Evolutionary conservation across 768 basidiomycete genomes (phyloP).

Genomic region (Tulasnella calospora): DNA sequence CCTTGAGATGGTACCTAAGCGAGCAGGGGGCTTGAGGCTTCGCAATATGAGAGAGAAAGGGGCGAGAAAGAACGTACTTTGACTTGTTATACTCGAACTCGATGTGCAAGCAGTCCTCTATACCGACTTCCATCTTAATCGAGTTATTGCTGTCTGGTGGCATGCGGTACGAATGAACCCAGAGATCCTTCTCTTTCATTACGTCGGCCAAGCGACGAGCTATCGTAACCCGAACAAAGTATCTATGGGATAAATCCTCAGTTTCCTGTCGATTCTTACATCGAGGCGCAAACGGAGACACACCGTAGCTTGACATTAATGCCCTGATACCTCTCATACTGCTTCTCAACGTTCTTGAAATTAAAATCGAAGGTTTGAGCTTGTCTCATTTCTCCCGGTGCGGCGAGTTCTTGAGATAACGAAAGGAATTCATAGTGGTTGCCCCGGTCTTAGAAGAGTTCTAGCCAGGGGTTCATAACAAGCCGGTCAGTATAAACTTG

Average conservation of each 20-base stretch:
- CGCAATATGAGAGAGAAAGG: neutral
- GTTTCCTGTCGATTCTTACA: neutral
- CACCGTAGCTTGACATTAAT: conserved; percentile 97
- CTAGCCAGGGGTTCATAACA: conserved; percentile 36
- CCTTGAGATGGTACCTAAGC: conserved; percentile 90
- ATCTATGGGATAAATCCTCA: conserved; percentile 46
- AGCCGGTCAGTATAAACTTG: neutral
- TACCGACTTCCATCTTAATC: conserved; percentile 99
- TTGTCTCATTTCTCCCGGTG: conserved; percentile 94
- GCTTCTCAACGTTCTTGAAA: conserved; percentile 99
- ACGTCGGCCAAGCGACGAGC: conserved; percentile 87
- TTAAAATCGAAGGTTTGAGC: conserved; percentile 94
- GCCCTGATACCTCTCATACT: conserved; percentile 95
- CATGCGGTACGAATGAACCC: conserved; percentile 99
- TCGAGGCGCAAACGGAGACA: conserved; percentile 18
- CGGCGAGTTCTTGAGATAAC: conserved; percentile 88
- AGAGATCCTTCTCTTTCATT: conserved; percentile 85
- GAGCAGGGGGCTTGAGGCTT: no score
- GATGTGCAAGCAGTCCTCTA: conserved; percentile 97
- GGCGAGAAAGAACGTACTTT: conserved; percentile 58
- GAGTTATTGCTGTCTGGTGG: conserved; percentile 97
- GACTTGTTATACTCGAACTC: conserved; percentile 99
- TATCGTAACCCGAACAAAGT: conserved; percentile 86
- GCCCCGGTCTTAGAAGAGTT: conserved; percentile 94
- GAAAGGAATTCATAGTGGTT: conserved; percentile 99